phyloP scores from a whole-genome alignment of 331 rosid genomes.

The Prunus yedoensis region DNA sequence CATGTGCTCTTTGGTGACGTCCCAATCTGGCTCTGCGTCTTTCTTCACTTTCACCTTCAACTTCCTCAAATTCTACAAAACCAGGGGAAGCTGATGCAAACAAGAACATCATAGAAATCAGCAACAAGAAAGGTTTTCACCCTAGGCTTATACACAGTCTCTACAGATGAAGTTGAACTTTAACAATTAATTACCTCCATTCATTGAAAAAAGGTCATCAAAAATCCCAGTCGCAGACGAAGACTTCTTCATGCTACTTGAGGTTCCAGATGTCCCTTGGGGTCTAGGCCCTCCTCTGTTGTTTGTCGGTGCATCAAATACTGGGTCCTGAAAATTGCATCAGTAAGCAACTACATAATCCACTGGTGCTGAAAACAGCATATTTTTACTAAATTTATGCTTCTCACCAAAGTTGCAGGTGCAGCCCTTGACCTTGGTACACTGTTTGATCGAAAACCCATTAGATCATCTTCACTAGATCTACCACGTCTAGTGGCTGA shows the following conservation, averaged over 20 bases:
- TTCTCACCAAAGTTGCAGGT: slow-evolving; percentile 49
- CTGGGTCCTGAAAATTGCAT: slow-evolving; percentile 53
- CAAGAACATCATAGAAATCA: slow-evolving; percentile 13
- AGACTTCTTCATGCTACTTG: slow-evolving; percentile 55
- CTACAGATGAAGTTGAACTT: slow-evolving; percentile 15
- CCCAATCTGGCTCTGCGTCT: slow-evolving; percentile 76
- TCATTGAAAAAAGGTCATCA: slow-evolving; percentile 68
- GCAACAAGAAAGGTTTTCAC: not conserved
- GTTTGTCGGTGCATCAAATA: slow-evolving; percentile 40
- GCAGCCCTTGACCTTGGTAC: slow-evolving; percentile 73
- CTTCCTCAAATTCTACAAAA: slow-evolving; percentile 56
- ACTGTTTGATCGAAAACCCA: slow-evolving; percentile 66
- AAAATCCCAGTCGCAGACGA: slow-evolving; percentile 45
- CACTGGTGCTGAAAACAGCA: slow-evolving; percentile 11
- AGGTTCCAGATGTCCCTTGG: slow-evolving; percentile 39
- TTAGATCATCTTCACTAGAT: slow-evolving; percentile 51
- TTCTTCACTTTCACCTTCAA: slow-evolving; percentile 90
- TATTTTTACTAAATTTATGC: slow-evolving; percentile 13
- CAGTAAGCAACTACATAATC: slow-evolving; percentile 26
- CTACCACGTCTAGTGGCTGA: slow-evolving; percentile 36
- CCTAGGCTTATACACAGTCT: not conserved
- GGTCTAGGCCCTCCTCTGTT: slow-evolving; percentile 39
- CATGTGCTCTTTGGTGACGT: slow-evolving; percentile 67
- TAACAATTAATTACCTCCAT: slow-evolving; percentile 61
- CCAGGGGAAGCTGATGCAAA: slow-evolving; percentile 50